Base-by-base conservation (phyloP, 352 stramenopile species). In the Globisporangium polare region DNA sequence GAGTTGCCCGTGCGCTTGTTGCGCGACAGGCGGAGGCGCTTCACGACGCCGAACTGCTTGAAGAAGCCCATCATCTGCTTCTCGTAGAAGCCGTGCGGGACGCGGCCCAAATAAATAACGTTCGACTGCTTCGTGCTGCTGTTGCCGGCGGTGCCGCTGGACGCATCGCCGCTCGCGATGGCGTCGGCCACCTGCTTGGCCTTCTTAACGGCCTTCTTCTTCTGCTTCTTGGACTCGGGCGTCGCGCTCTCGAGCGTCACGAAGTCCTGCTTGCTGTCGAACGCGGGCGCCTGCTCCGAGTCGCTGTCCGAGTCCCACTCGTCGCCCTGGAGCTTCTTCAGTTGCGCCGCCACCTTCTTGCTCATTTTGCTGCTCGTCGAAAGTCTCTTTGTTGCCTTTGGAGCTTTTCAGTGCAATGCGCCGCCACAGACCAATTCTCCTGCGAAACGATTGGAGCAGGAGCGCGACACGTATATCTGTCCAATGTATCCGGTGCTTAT, bases 21-120 rank as follows among this genome's bases (percentile, higher is more conserved):
- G 53, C 97, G 92, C 58, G 89, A 98, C 15, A 99, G 67, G n/a
- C 93, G 82, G 54, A 98, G 80, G 55, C 89, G 83, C 18, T 74
- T 78, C 27, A 99, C 90, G 29, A 86, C 73, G 61, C 97, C 97
- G 66, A 99, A 99, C 78, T 99, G 96, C 60, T 93, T 89, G 54
- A 99, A 96, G 80, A 99, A 99, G 20, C 82, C 89, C 45, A 78
- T 71, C 68, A 99, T 94, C 77, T 99, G 89, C 66, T 92, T 86
- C 80, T 99, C 97, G 84, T 98, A 98, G 64, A 99, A 99, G 35
- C 94, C 92, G 70, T 95, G 82, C 29, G 96, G 95, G 65, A 99
- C 80, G 82, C 98, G 96, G 24, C 96, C 95, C 55, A 99, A 81
- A 83, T 99, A 99, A 75, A 99, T 94, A 75, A 99, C 95, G 54